A percentile compares a stretch with the other conserved stretches of the same genome.
Conservation (phyloP, 768 basidiomycete species). For the Pisolithus orientalis region DNA sequence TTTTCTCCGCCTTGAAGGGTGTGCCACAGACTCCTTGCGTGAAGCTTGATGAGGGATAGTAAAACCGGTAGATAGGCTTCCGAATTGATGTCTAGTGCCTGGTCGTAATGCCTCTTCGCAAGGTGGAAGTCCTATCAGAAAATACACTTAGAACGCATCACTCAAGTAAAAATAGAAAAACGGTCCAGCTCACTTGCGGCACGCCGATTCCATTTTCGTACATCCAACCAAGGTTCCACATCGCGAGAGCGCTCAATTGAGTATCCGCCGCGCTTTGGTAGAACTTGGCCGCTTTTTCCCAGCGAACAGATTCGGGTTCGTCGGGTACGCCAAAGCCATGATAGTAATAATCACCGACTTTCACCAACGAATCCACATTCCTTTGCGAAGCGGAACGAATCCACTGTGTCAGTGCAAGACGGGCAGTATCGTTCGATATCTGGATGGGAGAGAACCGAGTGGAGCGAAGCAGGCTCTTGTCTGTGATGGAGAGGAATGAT, state of each 20-base stretch:
- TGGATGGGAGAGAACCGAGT: slow-evolving; percentile 63
- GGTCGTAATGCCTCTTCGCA: slow-evolving; percentile 93
- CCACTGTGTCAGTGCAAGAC: slow-evolving; percentile 88
- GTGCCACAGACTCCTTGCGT: slow-evolving; percentile 80
- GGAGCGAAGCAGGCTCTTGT: slow-evolving; percentile 61
- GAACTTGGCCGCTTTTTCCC: slow-evolving; percentile 89
- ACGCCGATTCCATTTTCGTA: slow-evolving; percentile 96
- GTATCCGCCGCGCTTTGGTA: slow-evolving; percentile 95
- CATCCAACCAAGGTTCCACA: slow-evolving; percentile 99
- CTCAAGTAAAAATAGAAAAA: background rate
- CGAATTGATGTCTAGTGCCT: slow-evolving; percentile 77
- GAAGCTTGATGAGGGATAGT: slow-evolving; percentile 76
- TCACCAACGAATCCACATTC: slow-evolving; percentile 95
- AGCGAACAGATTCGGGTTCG: slow-evolving; percentile 55
- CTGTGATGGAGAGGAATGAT: slow-evolving; percentile 28
- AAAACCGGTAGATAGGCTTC: slow-evolving; percentile 88
- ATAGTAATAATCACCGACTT: slow-evolving; percentile 97
- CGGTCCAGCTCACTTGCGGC: slow-evolving; percentile 51
- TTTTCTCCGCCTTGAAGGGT: slow-evolving; percentile 66
- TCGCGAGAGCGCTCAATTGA: slow-evolving; percentile 86
- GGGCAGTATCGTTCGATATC: slow-evolving; percentile 79
- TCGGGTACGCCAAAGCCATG: slow-evolving; percentile 77
- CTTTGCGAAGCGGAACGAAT: slow-evolving; percentile 88
- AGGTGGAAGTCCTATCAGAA: slow-evolving; percentile 80
- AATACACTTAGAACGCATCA: too few species aligned